A percentile compares a stretch with the other conserved stretches of the same genome.
phyloP scores from a whole-genome alignment of 1,284 basidiomycete genomes.

The Tausonia pullulans region DNA sequence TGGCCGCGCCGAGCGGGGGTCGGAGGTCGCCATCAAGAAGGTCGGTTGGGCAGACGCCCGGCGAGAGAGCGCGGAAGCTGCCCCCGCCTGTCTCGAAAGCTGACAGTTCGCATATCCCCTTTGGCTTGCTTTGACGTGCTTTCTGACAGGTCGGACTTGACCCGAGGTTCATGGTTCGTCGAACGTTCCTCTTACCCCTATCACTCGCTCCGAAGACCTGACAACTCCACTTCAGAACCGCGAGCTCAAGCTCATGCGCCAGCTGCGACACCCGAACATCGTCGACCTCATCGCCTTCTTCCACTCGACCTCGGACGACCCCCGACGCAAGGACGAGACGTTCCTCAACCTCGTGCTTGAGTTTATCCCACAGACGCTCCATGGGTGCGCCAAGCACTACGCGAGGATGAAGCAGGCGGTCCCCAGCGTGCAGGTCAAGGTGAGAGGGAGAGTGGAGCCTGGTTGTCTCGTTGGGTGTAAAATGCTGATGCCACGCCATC shows the following conservation, averaged over 20 bases:
- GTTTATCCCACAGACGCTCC: slow-evolving; percentile 98
- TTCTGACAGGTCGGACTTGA: background rate
- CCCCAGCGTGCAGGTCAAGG: slow-evolving; percentile 95
- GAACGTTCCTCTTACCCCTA: background rate
- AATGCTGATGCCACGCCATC: slow-evolving; percentile 57
- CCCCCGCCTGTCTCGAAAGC: slow-evolving; percentile 10
- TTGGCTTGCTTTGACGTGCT: background rate
- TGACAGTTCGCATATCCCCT: slow-evolving; percentile 1
- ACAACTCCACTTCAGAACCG: slow-evolving; percentile 58
- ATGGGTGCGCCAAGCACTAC: slow-evolving; percentile 95
- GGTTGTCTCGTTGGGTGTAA: background rate
- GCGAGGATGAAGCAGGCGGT: slow-evolving; percentile 99
- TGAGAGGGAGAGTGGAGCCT: background rate
- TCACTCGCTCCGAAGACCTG: no score
- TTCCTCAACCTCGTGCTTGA: slow-evolving; percentile 98
- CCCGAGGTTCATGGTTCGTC: background rate
- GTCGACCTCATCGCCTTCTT: slow-evolving; percentile 96
- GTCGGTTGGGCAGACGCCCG: slow-evolving; percentile 90
- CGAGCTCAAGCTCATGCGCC: slow-evolving; percentile 97
- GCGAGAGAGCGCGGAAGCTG: slow-evolving; percentile 78
- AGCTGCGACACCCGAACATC: slow-evolving; percentile 93
- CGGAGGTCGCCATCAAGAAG: slow-evolving; percentile 97
- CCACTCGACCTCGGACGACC: slow-evolving; percentile 95
- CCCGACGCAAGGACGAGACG: slow-evolving; percentile 48
- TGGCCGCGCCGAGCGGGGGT: slow-evolving; percentile 22